Evolutionary conservation across 176 grass and related monocot genomes (phyloP), one percentile per base, ranked within the genome.

Genomic region (Neostapfia colusana): DNA sequence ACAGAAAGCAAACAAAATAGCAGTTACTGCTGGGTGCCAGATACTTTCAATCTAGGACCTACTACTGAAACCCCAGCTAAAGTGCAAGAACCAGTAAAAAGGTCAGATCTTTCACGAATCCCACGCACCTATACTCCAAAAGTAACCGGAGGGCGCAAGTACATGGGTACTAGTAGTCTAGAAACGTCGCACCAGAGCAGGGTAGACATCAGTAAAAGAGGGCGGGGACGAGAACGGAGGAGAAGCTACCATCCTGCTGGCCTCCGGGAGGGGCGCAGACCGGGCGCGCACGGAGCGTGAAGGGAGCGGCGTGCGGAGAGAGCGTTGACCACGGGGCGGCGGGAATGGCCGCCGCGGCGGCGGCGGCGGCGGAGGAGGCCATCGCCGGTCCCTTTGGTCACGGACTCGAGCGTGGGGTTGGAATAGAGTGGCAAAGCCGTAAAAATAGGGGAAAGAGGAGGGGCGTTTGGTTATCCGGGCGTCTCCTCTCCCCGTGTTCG

Each of bases 281-380:
- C 55, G 58, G 36, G 49, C 37, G 62, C 16, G 62, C 36, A 12
- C 67, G 72, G 70, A 65, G 57, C 48, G 20, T 64, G 76, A 79
- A 89, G 57, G 86, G 92, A 62, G 86, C 20, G 23, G 92, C 86
- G 80, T 89, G 69, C 63, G 89, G 72, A 14, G 92, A 89, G 72
- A 95, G 88, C 26, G 61, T 76, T 16, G 79, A 88, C 4, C 82
- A 28, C 3, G 35, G n/a, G 74, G 28, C 43, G 34, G 35, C 35
- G 11, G n/a, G 28, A 69, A 76, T 69, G 78, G 69, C 7, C 41
- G 74, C 21, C 7, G 43, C 7, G 39, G 5, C 10, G 9, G 45
- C 16, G 25, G 5, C 5, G 9, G 15, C 25, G 44, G 75, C 27
- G 34, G 84, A 40, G 31, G 56, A 72, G 38, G 73, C 16, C 85